Percentiles rank a stretch among this genome's conserved stretches.
These are phyloP conservation scores for Meira nashicola DNA, from an alignment of 1,284 basidiomycete species.

Conservation along the genomic window DNA sequence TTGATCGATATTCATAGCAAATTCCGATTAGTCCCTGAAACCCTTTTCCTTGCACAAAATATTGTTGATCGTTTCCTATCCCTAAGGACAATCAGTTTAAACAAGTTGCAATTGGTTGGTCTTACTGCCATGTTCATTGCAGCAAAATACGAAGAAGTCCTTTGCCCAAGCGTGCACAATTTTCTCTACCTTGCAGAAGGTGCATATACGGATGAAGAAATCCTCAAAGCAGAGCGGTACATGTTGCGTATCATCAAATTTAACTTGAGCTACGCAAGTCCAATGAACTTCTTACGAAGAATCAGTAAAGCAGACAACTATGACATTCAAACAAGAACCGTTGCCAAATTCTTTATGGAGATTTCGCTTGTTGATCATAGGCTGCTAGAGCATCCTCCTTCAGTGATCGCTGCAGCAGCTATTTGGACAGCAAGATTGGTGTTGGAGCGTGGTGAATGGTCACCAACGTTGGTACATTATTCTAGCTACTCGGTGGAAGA, in stretches of 20 bases:
- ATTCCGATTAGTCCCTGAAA: conserved; percentile 90
- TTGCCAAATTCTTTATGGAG: conserved; percentile 77
- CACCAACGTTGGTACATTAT: conserved; percentile 79
- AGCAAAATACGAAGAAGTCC: conserved; percentile 92
- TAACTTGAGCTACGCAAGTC: conserved; percentile 86
- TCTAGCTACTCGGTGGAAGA: conserved; percentile 81
- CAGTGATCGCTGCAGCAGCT: conserved; percentile 77
- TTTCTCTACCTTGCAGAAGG: conserved; percentile 61
- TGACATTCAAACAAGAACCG: conserved; percentile 80
- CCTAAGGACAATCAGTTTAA: conserved; percentile 77
- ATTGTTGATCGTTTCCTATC: conserved; percentile 96
- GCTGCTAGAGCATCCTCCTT: conserved; percentile 74
- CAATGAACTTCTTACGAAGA: conserved; percentile 83
- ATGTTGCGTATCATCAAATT: conserved; percentile 86
- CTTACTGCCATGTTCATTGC: conserved; percentile 89
- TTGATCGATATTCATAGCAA: conserved; percentile 90
- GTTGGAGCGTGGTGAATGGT: conserved; percentile 76
- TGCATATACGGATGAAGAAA: conserved; percentile 48
- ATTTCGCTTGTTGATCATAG: conserved; percentile 82
- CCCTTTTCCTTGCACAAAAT: conserved; percentile 89
- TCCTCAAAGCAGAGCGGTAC: conserved; percentile 72
- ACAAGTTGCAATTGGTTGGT: conserved; percentile 91
- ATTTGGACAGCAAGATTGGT: conserved; percentile 87
- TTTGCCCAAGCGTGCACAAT: conserved; percentile 80
- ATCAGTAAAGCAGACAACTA: conserved; percentile 52